phyloP scores from a whole-genome alignment of 2,329 filamentous ascomycete genomes.

The Pseudocercospora pini-densiflorae region DNA sequence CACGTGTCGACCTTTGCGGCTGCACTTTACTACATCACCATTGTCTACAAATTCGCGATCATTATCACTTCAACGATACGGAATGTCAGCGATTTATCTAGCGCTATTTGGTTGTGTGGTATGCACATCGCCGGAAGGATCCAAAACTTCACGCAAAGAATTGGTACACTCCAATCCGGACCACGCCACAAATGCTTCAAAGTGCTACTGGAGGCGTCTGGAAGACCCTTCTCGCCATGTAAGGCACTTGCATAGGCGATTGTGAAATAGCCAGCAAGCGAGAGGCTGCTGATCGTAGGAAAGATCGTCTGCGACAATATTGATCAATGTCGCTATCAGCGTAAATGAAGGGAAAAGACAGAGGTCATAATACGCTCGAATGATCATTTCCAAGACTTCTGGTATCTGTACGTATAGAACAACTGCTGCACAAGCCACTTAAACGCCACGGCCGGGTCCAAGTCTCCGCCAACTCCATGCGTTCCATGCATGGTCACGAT shows the following conservation, averaged over 20 bases:
- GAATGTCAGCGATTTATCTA: too few species aligned
- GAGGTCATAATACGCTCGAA: not conserved
- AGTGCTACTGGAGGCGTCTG: not conserved
- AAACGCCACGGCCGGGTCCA: not conserved
- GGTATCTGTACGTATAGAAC: not conserved
- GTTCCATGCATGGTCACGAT: not conserved
- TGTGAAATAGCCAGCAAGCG: not conserved
- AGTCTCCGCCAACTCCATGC: conserved; percentile 7
- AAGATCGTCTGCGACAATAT: not conserved
- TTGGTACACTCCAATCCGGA: not conserved
- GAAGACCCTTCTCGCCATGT: not conserved
- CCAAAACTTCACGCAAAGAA: not conserved
- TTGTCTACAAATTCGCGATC: not conserved
- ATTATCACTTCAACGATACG: not conserved
- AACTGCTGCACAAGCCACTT: not conserved
- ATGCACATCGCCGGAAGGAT: not conserved
- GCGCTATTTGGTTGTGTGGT: not conserved
- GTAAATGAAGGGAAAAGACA: not conserved
- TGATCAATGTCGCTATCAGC: not conserved
- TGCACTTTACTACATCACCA: not conserved
- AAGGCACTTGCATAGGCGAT: conserved; percentile 7
- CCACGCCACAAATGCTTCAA: not conserved
- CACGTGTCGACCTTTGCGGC: not conserved
- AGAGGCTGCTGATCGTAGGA: not conserved
- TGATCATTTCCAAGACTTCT: not conserved